Evolutionary conservation across 1,284 basidiomycete genomes (phyloP).

Genomic region (Puccinia hordei): DNA sequence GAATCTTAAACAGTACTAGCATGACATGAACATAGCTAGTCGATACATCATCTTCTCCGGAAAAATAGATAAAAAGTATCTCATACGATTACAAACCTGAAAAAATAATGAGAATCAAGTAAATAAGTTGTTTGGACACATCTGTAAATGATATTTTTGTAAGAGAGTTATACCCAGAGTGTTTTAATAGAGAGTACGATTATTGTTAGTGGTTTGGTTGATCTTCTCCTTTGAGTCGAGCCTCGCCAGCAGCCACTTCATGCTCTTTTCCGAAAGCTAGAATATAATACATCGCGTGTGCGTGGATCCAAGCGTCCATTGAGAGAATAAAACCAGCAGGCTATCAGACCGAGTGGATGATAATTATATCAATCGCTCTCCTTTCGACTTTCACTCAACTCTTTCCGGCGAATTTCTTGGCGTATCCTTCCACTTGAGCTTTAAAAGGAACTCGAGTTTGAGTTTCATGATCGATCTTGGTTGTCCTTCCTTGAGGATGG

Average conservation of each 20-base stretch:
- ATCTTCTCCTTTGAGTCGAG: slow-evolving; percentile 37
- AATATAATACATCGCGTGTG: background rate
- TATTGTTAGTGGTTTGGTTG: slow-evolving; percentile 6
- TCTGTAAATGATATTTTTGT: too few relatives aligned
- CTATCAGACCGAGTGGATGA: background rate
- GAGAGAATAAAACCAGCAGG: too few relatives aligned
- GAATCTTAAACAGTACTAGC: too few relatives aligned
- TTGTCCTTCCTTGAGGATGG: background rate
- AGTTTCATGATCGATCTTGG: background rate
- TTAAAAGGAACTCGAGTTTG: slow-evolving; percentile 27
- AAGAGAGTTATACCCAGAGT: too few relatives aligned
- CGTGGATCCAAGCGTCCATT: too few relatives aligned
- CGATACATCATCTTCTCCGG: too few relatives aligned
- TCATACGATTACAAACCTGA: too few relatives aligned
- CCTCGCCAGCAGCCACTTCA: slow-evolving; percentile 46
- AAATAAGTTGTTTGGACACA: too few relatives aligned
- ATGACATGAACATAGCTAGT: too few relatives aligned
- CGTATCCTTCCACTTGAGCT: slow-evolving; percentile 47
- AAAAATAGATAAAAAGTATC: too few relatives aligned
- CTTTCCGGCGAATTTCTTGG: slow-evolving; percentile 49
- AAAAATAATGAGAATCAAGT: too few relatives aligned
- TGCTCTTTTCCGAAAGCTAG: slow-evolving; percentile 48
- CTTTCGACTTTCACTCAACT: slow-evolving; percentile 26
- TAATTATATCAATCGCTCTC: background rate
- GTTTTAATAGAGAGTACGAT: background rate